These are phyloP conservation scores for Kodamaea kakaduensis DNA, from an alignment of 805 yeast species.

Conservation along the genomic window DNA sequence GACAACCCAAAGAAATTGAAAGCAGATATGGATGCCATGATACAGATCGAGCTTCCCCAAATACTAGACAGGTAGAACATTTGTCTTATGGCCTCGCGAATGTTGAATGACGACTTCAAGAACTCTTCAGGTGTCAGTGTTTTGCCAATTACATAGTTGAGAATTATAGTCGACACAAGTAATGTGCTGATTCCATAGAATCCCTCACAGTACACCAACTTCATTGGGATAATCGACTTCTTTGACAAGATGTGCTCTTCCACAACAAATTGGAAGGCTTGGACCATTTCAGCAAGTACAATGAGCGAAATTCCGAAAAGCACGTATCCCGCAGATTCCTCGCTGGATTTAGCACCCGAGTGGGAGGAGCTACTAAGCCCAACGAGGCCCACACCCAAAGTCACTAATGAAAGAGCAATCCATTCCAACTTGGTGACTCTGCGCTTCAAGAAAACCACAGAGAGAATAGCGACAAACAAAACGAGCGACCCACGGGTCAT, in stretches of 20 bases:
- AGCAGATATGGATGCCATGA: conserved; percentile 67
- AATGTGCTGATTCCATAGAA: conserved; percentile 54
- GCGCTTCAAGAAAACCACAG: conserved; percentile 57
- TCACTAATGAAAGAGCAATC: conserved; percentile 60
- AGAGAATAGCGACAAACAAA: conserved; percentile 68
- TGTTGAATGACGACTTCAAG: conserved; percentile 51
- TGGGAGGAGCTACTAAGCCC: conserved; percentile 61
- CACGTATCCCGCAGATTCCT: conserved; percentile 25
- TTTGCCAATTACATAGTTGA: conserved; percentile 40
- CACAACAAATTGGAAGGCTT: conserved; percentile 73
- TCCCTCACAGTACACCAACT: conserved; percentile 73
- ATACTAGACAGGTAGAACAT: conserved; percentile 43
- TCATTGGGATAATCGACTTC: conserved; percentile 54
- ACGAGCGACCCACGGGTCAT: conserved; percentile 83
- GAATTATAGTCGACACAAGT: conserved; percentile 39
- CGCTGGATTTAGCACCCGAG: conserved; percentile 13
- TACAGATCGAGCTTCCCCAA: conserved; percentile 52
- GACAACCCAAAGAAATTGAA: conserved; percentile 75
- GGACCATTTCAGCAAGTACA: conserved; percentile 58
- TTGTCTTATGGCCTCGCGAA: conserved; percentile 47
- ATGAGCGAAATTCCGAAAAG: conserved; percentile 57
- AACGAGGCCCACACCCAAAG: conserved; percentile 66
- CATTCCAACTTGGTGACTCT: conserved; percentile 60
- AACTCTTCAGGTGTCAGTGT: conserved; percentile 29
- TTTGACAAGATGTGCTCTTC: conserved; percentile 64